phyloP scores from a whole-genome alignment of 2,329 filamentous ascomycete species.

The Diaporthe vaccinii region DNA sequence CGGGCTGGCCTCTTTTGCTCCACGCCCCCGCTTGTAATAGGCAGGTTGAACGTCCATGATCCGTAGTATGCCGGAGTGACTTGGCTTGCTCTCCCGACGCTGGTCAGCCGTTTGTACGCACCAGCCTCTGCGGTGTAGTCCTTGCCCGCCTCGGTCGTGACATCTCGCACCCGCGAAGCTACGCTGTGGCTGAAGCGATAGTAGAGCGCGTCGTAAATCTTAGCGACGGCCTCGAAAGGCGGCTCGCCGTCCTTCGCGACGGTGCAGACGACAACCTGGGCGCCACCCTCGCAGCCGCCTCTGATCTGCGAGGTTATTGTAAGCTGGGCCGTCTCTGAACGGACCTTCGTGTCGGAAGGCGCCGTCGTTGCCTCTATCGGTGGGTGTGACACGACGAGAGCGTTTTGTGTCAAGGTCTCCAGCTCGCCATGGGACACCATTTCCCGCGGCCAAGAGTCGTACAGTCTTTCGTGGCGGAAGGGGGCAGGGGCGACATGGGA shows the following conservation, averaged over 20 bases:
- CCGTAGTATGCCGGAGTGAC: neutral
- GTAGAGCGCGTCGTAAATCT: conserved; percentile 1
- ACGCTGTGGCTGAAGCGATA: neutral
- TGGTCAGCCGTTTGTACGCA: neutral
- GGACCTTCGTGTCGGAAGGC: neutral
- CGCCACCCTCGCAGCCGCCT: neutral
- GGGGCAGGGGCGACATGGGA: neutral
- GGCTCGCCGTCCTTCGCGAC: neutral
- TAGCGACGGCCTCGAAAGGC: neutral
- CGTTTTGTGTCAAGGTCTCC: neutral
- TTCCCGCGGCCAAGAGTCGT: neutral
- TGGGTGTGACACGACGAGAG: conserved; percentile 8
- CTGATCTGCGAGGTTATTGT: neutral
- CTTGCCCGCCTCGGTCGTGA: conserved; percentile 1
- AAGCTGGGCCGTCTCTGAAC: neutral
- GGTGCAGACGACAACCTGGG: conserved; percentile 7
- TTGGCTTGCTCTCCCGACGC: neutral
- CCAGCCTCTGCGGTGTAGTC: neutral
- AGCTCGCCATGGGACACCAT: neutral
- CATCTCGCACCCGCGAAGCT: neutral
- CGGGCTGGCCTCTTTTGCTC: neutral
- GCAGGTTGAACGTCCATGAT: neutral
- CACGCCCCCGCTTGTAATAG: neutral
- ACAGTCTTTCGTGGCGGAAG: neutral
- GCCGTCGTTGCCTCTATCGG: neutral